Percentiles rank a stretch among this genome's conserved stretches.
phyloP scores from a whole-genome alignment of 2,329 filamentous ascomycete species.

The Daldinia sp. region DNA sequence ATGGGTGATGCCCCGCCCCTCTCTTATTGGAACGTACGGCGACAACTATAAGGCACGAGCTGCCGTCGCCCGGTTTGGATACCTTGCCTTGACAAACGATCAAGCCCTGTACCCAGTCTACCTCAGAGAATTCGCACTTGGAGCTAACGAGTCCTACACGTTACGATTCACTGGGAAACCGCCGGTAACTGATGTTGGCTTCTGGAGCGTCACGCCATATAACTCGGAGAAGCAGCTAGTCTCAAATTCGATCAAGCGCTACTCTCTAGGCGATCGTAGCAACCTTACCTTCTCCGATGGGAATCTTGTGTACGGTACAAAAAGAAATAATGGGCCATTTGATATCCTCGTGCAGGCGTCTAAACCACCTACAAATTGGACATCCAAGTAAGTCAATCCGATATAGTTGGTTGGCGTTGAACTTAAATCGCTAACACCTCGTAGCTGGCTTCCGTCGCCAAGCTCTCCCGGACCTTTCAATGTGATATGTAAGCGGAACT shows the following conservation, averaged over 20 bases:
- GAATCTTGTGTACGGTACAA: not conserved
- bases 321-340: not conserved
- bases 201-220: constrained; percentile 11
- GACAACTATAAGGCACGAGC: constrained; percentile 14
- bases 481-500: not conserved
- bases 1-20: constrained; percentile 14
- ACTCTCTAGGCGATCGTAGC: constrained; percentile 7
- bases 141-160: constrained; percentile 2
- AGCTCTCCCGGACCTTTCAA: not conserved
- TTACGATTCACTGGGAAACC: constrained; percentile 3
- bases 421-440: not conserved
- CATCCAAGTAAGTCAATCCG: not conserved
- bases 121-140: not conserved
- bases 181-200: constrained; percentile 4
- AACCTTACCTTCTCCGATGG: constrained; percentile 3
- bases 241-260: not conserved
- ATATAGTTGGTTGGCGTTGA: not conserved
- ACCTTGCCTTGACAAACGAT: constrained; percentile 9
- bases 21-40: constrained; percentile 8
- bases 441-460: not conserved
- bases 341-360: not conserved
- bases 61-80: constrained; percentile 12
- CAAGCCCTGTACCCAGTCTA: constrained; percentile 11
- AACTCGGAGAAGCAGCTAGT: not conserved
- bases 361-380: not conserved